phyloP scores from a whole-genome alignment of 305 asterid genomes.

The Solanum chacoense region DNA sequence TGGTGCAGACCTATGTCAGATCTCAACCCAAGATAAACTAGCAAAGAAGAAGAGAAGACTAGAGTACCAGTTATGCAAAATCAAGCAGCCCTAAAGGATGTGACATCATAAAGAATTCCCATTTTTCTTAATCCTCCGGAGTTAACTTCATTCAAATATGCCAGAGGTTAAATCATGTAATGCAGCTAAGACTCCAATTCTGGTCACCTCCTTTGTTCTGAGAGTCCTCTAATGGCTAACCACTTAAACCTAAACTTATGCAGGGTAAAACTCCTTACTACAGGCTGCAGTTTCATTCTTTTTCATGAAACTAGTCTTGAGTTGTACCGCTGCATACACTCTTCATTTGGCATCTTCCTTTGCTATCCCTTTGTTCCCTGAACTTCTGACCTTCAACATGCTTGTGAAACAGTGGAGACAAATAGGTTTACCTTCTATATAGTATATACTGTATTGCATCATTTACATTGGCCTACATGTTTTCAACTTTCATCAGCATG shows the following conservation, averaged over 20 bases:
- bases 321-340: background rate
- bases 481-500: background rate
- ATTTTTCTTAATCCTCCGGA: background rate
- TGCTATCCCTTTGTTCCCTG: background rate
- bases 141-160: background rate
- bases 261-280: background rate
- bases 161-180: background rate
- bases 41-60: background rate
- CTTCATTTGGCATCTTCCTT: background rate
- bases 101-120: background rate
- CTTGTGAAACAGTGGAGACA: background rate
- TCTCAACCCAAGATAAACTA: background rate
- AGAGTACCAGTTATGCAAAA: background rate
- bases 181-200: background rate
- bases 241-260: background rate
- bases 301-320: background rate
- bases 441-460: background rate
- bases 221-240: background rate
- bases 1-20: background rate
- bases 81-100: background rate
- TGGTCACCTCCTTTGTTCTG: background rate
- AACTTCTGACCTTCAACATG: background rate
- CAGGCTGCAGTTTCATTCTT: background rate
- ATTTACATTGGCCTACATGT: background rate
- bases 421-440: background rate